These are phyloP conservation scores for Penicillium sclerotiorum DNA, from an alignment of 2,329 filamentous ascomycete genomes.

Conservation along the genomic window DNA sequence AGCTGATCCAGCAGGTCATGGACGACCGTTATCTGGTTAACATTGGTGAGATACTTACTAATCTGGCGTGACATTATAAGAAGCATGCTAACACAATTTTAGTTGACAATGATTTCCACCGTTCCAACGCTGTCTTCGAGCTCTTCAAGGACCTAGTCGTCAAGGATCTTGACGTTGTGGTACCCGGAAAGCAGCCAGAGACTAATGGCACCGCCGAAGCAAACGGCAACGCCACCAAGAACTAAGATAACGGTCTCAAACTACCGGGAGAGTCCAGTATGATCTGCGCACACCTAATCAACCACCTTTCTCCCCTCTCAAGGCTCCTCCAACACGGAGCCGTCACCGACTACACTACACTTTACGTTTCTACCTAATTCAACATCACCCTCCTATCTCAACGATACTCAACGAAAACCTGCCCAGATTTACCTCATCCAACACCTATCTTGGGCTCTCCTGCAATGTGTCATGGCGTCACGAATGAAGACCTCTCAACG, in stretches of 20 bases:
- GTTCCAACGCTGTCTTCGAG: slow-evolving; percentile 77
- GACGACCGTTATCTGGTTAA: slow-evolving; percentile 93
- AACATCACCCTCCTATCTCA: slow-evolving; percentile 40
- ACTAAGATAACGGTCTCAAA: slow-evolving; percentile 23
- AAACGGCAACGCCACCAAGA: slow-evolving; percentile 27
- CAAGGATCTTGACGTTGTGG: slow-evolving; percentile 39
- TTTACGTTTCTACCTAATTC: slow-evolving; percentile 34
- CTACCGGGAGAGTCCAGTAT: slow-evolving; percentile 10
- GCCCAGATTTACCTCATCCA: slow-evolving; percentile 23
- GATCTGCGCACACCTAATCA: slow-evolving; percentile 1
- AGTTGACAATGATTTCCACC: slow-evolving; percentile 98
- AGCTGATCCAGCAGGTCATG: slow-evolving; percentile 80
- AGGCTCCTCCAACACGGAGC: background rate
- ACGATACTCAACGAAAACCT: slow-evolving; percentile 33
- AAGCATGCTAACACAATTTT: slow-evolving; percentile 24
- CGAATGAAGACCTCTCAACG: slow-evolving; percentile 46
- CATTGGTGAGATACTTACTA: slow-evolving; percentile 68
- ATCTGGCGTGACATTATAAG: background rate
- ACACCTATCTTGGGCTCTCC: slow-evolving; percentile 25
- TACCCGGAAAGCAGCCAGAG: slow-evolving; percentile 26
- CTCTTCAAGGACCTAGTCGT: slow-evolving; percentile 73
- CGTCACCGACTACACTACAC: slow-evolving; percentile 21
- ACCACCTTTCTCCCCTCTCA: background rate
- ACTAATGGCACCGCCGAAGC: slow-evolving; percentile 22
- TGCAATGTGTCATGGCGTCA: slow-evolving; percentile 43